Evolutionary conservation across 805 yeast species (phyloP), one percentile per base, ranked within the genome.

Genomic region (Candida incommunis): DNA sequence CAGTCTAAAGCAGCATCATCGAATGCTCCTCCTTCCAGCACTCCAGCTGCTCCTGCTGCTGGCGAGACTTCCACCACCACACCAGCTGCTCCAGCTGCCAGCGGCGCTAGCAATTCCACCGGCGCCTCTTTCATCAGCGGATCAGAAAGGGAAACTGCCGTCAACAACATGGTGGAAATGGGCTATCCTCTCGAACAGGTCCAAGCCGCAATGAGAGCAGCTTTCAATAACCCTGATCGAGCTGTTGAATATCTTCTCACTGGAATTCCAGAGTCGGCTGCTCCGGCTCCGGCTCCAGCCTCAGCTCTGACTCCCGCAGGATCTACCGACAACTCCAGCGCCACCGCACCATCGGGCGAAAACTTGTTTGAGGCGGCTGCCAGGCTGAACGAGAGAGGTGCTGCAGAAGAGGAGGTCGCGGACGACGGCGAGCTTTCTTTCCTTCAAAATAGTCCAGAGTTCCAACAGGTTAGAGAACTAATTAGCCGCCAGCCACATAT

Each of bases 221-320:
- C 98, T 1, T 92, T 78, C 68, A 90, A 90, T 66, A 88, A 92
- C 64, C 97, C 98, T 20, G 97, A 90, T 61, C 78, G 98, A 56
- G 98, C 98, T 0, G 97, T 92, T 13, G 98, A 92, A 61, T 88
- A 90, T 61, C 70, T 92, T 43, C 68, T 92, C 51, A 85, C 88
- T 41, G 97, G 96, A 2, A 75, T 90, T 40, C 95, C 96, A 21
- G 90, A 80, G 55, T 54, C 57, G 9, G 58, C 61, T 13, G 60
- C 50, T 27, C 48, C 46, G 22, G 46, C 45, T 1, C 49, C 35
- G 3, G 55, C 63, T 16, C 56, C 43, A 16, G 48, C 55, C 20
- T 46, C 49, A 27, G 54, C 56, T 16, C 51, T 51, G n/a, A 48
- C 53, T 23, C 48, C 51, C 41, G 55, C 58, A 22, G 52, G 56